These are phyloP conservation scores for Debaryomyces tyrocola DNA, from an alignment of 805 yeast species.

Conservation along the genomic window DNA sequence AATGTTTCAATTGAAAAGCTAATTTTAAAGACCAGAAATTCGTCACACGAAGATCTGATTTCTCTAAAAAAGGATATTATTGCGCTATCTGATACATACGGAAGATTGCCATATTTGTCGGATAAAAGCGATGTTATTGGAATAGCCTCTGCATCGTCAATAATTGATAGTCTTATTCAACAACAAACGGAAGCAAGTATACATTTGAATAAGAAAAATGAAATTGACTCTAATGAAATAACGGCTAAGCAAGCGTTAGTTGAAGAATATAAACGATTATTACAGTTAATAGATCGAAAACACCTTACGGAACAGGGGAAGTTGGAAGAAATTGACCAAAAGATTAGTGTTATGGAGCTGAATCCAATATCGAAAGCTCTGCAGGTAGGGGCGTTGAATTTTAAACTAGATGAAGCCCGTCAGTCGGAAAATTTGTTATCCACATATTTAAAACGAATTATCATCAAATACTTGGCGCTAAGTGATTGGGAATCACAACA, in stretches of 20 bases:
- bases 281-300: not conserved
- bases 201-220: not conserved
- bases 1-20: conserved; percentile 17
- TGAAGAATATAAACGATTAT: not conserved
- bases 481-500: conserved; percentile 8
- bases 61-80: conserved; percentile 11
- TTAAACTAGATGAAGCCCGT: conserved; percentile 7
- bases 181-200: conserved; percentile 9
- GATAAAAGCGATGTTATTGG: conserved; percentile 29
- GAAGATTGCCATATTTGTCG: conserved; percentile 22
- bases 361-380: conserved; percentile 1
- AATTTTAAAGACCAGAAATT: not conserved
- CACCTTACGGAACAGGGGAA: not conserved
- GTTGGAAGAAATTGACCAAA: conserved; percentile 1
- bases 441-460: conserved; percentile 9
- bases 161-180: conserved; percentile 5
- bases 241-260: not conserved
- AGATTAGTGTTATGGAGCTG: not conserved
- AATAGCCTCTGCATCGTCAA: conserved; percentile 22
- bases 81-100: conserved; percentile 18
- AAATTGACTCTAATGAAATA: conserved; percentile 1
- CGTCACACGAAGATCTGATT: not conserved
- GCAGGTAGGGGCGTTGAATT: conserved; percentile 1
- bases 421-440: conserved; percentile 6
- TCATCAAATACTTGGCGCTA: conserved; percentile 10